phyloP scores from a whole-genome alignment of 345 rosid genomes.

The Eucalyptus tenuipes region DNA sequence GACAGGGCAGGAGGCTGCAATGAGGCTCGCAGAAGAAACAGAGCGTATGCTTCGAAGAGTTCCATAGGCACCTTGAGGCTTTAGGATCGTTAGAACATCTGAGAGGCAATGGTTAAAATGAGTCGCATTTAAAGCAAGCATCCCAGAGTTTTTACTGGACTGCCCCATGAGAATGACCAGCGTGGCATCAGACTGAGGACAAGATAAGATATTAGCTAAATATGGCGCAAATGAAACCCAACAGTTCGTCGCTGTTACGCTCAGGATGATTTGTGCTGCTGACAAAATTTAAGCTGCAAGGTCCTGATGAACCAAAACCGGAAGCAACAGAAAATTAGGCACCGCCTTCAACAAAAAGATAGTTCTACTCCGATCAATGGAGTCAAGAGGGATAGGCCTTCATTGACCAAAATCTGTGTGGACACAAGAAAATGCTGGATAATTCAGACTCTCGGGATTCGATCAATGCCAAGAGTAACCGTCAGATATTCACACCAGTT shows the following conservation, averaged over 20 bases:
- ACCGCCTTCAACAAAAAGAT: not conserved
- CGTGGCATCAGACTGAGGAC: slow-evolving; percentile 46
- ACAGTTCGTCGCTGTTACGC: slow-evolving; percentile 27
- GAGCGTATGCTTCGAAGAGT: slow-evolving; percentile 23
- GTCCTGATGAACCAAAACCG: slow-evolving; percentile 11
- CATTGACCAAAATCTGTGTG: not conserved
- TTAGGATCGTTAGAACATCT: not conserved
- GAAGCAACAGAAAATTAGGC: not conserved
- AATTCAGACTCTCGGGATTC: no score
- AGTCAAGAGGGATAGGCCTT: no score
- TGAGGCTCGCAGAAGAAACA: slow-evolving; percentile 22
- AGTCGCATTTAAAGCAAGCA: slow-evolving; percentile 26
- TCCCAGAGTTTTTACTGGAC: slow-evolving; percentile 23
- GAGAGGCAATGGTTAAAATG: slow-evolving; percentile 30
- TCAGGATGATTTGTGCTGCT: slow-evolving; percentile 24
- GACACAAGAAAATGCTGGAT: no score
- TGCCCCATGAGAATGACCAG: slow-evolving; percentile 35
- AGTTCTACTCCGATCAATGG: no score
- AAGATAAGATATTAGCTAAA: slow-evolving; percentile 25
- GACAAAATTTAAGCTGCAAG: slow-evolving; percentile 23
- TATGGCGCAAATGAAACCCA: slow-evolving; percentile 29
- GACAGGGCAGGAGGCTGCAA: slow-evolving; percentile 37
- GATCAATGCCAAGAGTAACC: no score
- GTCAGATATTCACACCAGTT: no score
- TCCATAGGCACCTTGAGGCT: slow-evolving; percentile 27